These are phyloP conservation scores for Eutrema heterophyllum DNA, from an alignment of 345 rosid species.

Conservation along the genomic window DNA sequence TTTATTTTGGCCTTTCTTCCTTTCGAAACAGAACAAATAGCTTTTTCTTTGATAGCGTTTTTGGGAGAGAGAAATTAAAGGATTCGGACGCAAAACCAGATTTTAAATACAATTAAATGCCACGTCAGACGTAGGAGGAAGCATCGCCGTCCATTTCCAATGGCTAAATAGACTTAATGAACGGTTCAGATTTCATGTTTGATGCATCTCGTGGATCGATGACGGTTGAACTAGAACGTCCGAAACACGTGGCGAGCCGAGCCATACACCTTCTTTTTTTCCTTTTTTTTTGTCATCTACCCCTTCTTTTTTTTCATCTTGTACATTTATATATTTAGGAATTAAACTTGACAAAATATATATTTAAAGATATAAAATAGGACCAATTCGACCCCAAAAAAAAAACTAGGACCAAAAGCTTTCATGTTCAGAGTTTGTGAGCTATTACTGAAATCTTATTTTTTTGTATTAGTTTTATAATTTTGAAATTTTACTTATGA, in stretches of 20 bases:
- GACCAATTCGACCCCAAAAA: too few relatives aligned
- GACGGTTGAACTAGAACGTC: not conserved
- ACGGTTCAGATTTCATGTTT: slow-evolving; percentile 5
- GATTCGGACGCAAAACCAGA: slow-evolving; percentile 42
- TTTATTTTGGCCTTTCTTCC: not conserved
- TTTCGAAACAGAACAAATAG: slow-evolving; percentile 24
- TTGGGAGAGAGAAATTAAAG: slow-evolving; percentile 53
- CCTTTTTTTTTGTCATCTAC: too few relatives aligned
- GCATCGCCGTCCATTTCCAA: not conserved
- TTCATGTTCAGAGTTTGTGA: too few relatives aligned
- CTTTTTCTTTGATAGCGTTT: slow-evolving; percentile 13
- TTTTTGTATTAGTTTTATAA: too few relatives aligned
- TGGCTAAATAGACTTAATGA: not conserved
- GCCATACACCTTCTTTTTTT: not conserved
- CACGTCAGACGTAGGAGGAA: slow-evolving; percentile 30
- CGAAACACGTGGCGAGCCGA: not conserved
- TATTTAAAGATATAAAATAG: too few relatives aligned
- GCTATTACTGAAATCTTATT: too few relatives aligned
- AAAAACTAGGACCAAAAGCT: too few relatives aligned
- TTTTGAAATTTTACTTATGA: too few relatives aligned
- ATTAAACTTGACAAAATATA: too few relatives aligned
- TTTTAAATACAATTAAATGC: slow-evolving; percentile 60
- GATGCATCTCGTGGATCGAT: slow-evolving; percentile 27
- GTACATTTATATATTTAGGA: too few relatives aligned
- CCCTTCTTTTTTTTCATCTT: not conserved